Conservation (phyloP, 83 land plant genomes). For the Isoetes engelmannii region DNA sequence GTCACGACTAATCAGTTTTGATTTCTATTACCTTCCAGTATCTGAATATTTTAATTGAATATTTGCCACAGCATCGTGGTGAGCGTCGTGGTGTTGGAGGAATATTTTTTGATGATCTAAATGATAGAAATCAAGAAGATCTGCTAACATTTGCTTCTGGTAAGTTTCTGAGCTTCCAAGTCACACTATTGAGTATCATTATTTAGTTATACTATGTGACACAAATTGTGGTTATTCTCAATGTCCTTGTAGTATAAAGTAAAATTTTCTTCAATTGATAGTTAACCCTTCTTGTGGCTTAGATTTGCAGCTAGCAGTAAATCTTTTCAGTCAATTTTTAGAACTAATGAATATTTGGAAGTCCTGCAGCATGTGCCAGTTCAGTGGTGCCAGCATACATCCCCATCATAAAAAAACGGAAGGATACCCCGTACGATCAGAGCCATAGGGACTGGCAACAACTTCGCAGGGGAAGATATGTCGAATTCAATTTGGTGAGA, state of each 20-base stretch:
- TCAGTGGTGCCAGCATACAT: slow-evolving; percentile 90
- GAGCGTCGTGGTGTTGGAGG: slow-evolving; percentile 98
- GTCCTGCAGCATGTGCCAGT: slow-evolving; percentile 75
- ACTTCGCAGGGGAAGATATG: slow-evolving; percentile 90
- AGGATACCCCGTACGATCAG: slow-evolving; percentile 72
- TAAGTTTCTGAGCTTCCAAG: slow-evolving; percentile 9
- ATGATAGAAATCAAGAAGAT: slow-evolving; percentile 82
- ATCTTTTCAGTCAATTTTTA: too few species aligned
- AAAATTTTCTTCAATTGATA: too few species aligned
- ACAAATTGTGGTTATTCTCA: too few species aligned
- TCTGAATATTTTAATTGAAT: neutral
- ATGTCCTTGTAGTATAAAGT: too few species aligned
- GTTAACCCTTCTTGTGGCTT: too few species aligned
- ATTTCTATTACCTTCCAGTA: too few species aligned
- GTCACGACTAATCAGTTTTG: too few species aligned
- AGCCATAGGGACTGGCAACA: slow-evolving; percentile 93
- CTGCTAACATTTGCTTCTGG: slow-evolving; percentile 83
- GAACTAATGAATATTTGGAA: too few species aligned
- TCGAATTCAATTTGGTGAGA: slow-evolving; percentile 92
- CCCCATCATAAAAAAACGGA: slow-evolving; percentile 80
- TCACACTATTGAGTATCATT: too few species aligned
- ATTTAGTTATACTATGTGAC: too few species aligned
- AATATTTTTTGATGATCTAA: slow-evolving; percentile 95
- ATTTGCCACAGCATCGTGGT: slow-evolving; percentile 68
- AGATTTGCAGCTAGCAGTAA: too few species aligned